Evolutionary conservation across 1,284 basidiomycete genomes (phyloP).

Genomic region (Pterulicium gracile): DNA sequence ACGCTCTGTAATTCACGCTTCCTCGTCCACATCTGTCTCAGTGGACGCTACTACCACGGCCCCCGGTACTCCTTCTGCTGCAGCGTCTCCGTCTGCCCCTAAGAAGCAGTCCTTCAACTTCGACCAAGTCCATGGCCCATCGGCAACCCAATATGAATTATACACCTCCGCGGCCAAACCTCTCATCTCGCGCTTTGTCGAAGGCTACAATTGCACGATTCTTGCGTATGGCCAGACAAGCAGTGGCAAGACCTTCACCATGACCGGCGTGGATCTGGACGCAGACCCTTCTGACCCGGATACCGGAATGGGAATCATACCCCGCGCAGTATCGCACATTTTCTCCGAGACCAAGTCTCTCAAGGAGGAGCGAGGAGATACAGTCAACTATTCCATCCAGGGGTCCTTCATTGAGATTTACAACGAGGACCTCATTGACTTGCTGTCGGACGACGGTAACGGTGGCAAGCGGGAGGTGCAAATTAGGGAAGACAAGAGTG

Average conservation of each 20-base stretch:
- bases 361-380: conserved; percentile 61
- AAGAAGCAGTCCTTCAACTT: conserved; percentile 89
- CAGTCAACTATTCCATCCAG: conserved; percentile 69
- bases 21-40: conserved; percentile 56
- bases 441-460: conserved; percentile 62
- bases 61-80: conserved; percentile 32
- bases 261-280: conserved; percentile 86
- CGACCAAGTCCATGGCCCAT: conserved; percentile 85
- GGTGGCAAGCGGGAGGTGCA: conserved; percentile 75
- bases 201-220: conserved; percentile 96
- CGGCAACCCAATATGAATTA: conserved; percentile 75
- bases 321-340: conserved; percentile 87
- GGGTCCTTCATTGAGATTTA: conserved; percentile 95
- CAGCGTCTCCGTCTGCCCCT: conserved; percentile 41
- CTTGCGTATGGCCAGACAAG: conserved; percentile 97
- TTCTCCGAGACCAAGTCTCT: conserved; percentile 71
- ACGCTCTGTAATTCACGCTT: conserved; percentile 75
- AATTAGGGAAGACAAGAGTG: conserved; percentile 94
- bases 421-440: conserved; percentile 93
- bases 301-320: conserved; percentile 89
- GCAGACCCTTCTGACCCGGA: conserved; percentile 65
- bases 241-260: conserved; percentile 95
- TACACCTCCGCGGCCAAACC: conserved; percentile 79
- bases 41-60: conserved; percentile 55
- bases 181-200: conserved; percentile 83